These are phyloP conservation scores for Henckelia pumila DNA, from an alignment of 257 asterid species.

Conservation along the genomic window DNA sequence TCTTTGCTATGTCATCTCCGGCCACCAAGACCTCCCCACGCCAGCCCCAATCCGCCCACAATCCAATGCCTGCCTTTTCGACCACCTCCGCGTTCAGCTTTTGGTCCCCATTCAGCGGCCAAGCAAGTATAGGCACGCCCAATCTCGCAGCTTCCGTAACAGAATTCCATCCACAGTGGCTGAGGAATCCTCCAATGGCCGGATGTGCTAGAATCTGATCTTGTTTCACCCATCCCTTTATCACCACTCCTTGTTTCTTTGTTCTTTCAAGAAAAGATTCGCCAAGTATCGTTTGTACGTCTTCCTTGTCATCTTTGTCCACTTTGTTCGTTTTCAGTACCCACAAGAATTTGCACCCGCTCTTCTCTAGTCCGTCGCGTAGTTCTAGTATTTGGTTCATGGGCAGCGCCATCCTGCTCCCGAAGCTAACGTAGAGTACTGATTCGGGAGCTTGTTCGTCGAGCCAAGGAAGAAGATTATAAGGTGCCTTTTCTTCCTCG, in stretches of 20 bases:
- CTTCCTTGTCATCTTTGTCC: constrained; percentile 44
- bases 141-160: constrained; percentile 38
- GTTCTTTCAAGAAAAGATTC: constrained; percentile 31
- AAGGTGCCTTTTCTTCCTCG: not conserved
- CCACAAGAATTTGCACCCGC: constrained; percentile 44
- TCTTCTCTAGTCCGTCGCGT: constrained; percentile 33
- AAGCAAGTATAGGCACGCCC: constrained; percentile 47
- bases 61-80: constrained; percentile 33
- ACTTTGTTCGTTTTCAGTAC: constrained; percentile 41
- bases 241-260: constrained; percentile 29
- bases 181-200: constrained; percentile 40
- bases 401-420: constrained; percentile 47
- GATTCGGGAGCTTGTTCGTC: constrained; percentile 38
- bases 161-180: constrained; percentile 52
- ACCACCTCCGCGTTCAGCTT: constrained; percentile 39
- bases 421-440: constrained; percentile 46
- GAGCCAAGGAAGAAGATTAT: constrained; percentile 49
- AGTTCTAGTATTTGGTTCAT: constrained; percentile 38
- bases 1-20: constrained; percentile 31
- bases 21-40: constrained; percentile 24
- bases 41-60: constrained; percentile 48
- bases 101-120: constrained; percentile 52
- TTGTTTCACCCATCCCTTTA: constrained; percentile 48
- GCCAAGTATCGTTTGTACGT: constrained; percentile 29
- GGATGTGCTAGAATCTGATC: constrained; percentile 40